Base-by-base conservation (phyloP, 1,284 basidiomycete genomes). In the Pyrrhoderma lamaoense region DNA sequence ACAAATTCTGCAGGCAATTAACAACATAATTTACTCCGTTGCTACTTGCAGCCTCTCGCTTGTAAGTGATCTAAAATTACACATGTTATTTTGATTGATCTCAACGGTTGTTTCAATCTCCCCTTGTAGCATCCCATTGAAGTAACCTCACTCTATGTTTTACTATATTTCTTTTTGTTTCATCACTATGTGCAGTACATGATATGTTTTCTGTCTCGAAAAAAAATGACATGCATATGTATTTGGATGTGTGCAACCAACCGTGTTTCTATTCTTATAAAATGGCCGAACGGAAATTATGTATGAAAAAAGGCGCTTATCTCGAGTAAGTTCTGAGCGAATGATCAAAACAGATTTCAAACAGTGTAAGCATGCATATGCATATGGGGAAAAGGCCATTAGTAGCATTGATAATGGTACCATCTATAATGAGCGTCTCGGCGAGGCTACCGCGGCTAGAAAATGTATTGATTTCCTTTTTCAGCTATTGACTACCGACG, bases 81-180 rank as follows among this genome's bases (percentile, higher is more conserved):
- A 42, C 16, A 21, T 35, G 38, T 35, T 35, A 39, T 22, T 40
- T 27, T 44, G 22, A 25, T 43, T 57, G 16, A 47, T 31, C 27
- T 22, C 53, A 53, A 36, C 60, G 18, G 53, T 51, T 45, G 25
- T 51, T 23, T 39, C 37, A 19, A 43, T 25, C 14, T 19, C 27
- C 54, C 44, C 55, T 47, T 51, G 18, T 59, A 84, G 82, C 72
- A 85, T 86, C 63, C 83, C 83, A 62, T 82, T 86, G 77, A 86
- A 86, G 76, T 86, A 83, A 75, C 71, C 23, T 2, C 13, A 19
- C 19, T 13, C 42, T 19, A 25, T 37, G 22, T 40, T 22, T 23
- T 40, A 9, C 35, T 47, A 22, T 37, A n/a, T 38, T 35, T 36
- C 27, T 19, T 16, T 35, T 37, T 37, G 22, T 51, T 22, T 45